Evolutionary conservation across 2,329 filamentous ascomycete species (phyloP).

Genomic region (Tolypocladium cylindrosporum): DNA sequence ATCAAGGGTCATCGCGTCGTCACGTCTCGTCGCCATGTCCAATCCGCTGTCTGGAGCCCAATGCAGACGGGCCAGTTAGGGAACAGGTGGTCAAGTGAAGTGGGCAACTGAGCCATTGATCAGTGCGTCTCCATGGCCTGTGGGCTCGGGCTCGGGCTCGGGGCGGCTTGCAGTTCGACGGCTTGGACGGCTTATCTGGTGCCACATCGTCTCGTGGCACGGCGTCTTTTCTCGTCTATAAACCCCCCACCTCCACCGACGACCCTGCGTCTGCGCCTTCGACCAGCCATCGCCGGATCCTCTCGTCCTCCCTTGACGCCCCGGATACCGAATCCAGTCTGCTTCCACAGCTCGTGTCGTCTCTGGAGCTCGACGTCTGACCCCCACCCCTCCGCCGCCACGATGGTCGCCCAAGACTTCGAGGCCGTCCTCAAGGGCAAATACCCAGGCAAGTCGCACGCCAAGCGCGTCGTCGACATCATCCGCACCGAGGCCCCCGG

Average conservation of each 20-base stretch:
- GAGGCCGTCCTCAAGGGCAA: constrained; percentile 49
- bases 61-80: background rate
- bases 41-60: background rate
- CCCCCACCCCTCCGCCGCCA: constrained; percentile 1
- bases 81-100: background rate
- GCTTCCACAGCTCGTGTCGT: background rate
- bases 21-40: background rate
- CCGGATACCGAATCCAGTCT: background rate
- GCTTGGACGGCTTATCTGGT: background rate
- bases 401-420: constrained; percentile 31
- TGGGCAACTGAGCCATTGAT: background rate
- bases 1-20: background rate
- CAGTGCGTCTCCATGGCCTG: background rate
- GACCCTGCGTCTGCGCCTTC: background rate
- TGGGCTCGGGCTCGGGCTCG: background rate
- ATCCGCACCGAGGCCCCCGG: constrained; percentile 58
- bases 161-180: background rate
- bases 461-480: constrained; percentile 69
- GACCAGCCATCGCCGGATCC: background rate
- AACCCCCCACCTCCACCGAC: background rate
- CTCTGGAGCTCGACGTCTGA: background rate
- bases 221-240: background rate
- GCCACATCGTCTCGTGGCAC: background rate
- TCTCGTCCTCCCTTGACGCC: too few species aligned
- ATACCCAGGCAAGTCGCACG: constrained; percentile 81